Base-by-base conservation (phyloP, 768 basidiomycete species). In the Chalciporus chontae region DNA sequence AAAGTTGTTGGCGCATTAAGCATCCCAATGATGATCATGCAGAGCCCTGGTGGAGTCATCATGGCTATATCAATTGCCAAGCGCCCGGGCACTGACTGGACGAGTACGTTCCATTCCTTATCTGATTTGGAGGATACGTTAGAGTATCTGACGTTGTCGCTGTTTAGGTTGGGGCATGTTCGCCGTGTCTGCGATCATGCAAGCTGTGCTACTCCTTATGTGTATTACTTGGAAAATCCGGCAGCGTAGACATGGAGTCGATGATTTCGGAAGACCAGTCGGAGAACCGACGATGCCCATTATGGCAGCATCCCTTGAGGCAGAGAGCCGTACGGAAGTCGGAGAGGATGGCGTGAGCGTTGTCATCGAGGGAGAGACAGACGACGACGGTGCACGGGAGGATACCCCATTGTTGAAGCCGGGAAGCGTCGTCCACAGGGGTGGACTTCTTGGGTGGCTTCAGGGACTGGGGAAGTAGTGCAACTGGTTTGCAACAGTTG, bases 11-110 rank as follows among this genome's bases (percentile, higher is more conserved):
- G 95, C 3, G 92, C 93, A 0, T 73, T 98, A 14, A 94, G 91
- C 61, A 89, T 99, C 49, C 87, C 88, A 1, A 97, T 92, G 83
- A 97, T 99, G 95, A 71, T 81, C 42, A 90, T 99, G 14, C 95
- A 98, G 69, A 91, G 83, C 11, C 94, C 94, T 3, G 94, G 94
- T 4, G 86, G 89, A 1, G 72, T 90, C 3, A 63, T 90, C n/a
- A 94, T 97, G 85, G 87, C 90, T 6, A 54, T 85, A 4, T 89
- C 84, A 54, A 89, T 93, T 49, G 88, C 85, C 7, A 69, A 90
- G 21, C 72, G 88, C 48, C 86, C 87, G 2, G 86, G 85, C 0
- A 90, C 88, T 0, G 84, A 91, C 61, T 92, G 88, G 88, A 90
- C 88, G 4, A 90, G 87, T 89, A 58, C 43, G 79, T 61, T 34